Evolutionary conservation across 108 stramenopile species (phyloP), one percentile per base, ranked within the genome.

Genomic region (Conticribra weissflogii): DNA sequence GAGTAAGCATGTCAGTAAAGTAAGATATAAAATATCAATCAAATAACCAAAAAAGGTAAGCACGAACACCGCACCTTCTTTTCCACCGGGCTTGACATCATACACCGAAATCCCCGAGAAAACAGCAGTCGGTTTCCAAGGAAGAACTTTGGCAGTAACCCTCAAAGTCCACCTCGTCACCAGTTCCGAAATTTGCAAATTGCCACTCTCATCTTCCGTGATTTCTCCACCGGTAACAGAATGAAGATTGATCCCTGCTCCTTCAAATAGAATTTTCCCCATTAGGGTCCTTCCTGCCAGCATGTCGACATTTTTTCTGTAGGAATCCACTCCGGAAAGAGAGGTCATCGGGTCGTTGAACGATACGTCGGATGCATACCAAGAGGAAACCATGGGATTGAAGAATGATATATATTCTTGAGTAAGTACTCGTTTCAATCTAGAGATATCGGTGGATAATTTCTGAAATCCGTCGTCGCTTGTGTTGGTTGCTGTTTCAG

Each of bases 101-200:
- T 98, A 98, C 3, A 88, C 90, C n/a, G 91, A 93, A 27, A 98
- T 78, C n/a, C 97, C 97, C 12, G 93, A 90, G 71, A 98, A 98
- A 22, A 93, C 72, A 7, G 94, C 93, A 49, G 88, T 90, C 0
- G 97, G 97, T 54, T 77, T 82, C 97, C 97, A 98, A 1, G 97
- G 97, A 19, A 97, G 55, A 3, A 76, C 79, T 66, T 94, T 92
- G 16, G 83, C 83, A 27, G 91, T 92, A 12, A 98, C 68, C 25
- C 86, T 76, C 47, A 98, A 70, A n/a, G 96, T 96, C 97, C 97
- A 97, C 44, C 97, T 83, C 1, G 97, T 97, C 17, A 82, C 71
- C 28, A 95, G 82, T 30, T 88, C 83, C 28, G 54, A 71, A 50
- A 88, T 88, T 9, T 56, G 64, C 14, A 75, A 41, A 1, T 45